Evolutionary conservation across 495 filamentous ascomycete species (phyloP).

Genomic region (Tuber brumale): DNA sequence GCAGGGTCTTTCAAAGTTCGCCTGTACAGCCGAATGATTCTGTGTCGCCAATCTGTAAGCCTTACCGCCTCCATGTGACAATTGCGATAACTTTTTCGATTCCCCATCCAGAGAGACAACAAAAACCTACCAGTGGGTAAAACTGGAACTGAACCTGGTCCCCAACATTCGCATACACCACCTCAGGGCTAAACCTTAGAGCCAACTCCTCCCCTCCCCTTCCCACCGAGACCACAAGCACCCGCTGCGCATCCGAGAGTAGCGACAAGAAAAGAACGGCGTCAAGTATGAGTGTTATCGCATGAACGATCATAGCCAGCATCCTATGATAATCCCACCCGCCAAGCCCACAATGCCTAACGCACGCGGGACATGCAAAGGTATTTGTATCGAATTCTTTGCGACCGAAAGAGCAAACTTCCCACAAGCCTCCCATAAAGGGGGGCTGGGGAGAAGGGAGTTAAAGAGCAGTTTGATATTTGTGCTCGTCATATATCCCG

Average conservation of each 20-base stretch:
- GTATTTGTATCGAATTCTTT: constrained; percentile 27
- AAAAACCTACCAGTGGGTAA: constrained; percentile 44
- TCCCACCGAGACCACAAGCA: constrained; percentile 26
- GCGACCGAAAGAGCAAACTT: neutral
- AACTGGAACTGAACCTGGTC: constrained; percentile 54
- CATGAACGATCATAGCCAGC: constrained; percentile 31
- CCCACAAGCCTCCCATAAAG: neutral
- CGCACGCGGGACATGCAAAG: constrained; percentile 17
- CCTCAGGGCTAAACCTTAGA: constrained; percentile 30
- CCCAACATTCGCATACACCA: constrained; percentile 45
- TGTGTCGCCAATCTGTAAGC: constrained; percentile 25
- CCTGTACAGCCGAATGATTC: constrained; percentile 49
- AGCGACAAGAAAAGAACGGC: constrained; percentile 18
- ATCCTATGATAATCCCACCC: constrained; percentile 19
- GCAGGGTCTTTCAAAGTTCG: constrained; percentile 45
- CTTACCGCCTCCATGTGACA: constrained; percentile 9
- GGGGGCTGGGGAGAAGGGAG: neutral
- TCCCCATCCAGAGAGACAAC: neutral
- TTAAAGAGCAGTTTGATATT: neutral
- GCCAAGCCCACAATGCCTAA: constrained; percentile 14
- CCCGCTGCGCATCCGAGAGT: constrained; percentile 11
- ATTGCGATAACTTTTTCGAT: constrained; percentile 4
- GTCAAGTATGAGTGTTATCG: constrained; percentile 15
- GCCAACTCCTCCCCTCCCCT: constrained; percentile 24
- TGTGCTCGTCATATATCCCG: neutral